phyloP scores from a whole-genome alignment of 2,329 filamentous ascomycete genomes.

The Penicillium corylophilum region DNA sequence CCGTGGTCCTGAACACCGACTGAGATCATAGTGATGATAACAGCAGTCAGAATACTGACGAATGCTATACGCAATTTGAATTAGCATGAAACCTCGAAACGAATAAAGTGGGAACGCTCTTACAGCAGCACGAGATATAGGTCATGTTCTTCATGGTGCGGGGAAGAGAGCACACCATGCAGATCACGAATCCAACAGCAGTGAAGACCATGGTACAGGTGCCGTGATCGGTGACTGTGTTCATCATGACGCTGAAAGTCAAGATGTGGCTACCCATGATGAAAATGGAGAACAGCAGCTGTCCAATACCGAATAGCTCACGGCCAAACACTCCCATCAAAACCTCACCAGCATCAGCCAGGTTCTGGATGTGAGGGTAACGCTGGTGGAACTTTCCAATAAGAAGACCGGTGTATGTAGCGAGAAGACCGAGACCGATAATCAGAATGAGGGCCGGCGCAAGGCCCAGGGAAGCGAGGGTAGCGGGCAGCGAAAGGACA shows the following conservation, averaged over 20 bases:
- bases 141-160: constrained; percentile 63
- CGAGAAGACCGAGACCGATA: constrained; percentile 54
- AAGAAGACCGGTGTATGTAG: constrained; percentile 60
- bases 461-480: constrained; percentile 19
- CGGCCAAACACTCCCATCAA: constrained; percentile 61
- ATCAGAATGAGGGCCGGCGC: constrained; percentile 52
- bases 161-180: constrained; percentile 59
- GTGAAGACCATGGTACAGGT: constrained; percentile 64
- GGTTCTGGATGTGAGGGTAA: constrained; percentile 62
- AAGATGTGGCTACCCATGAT: constrained; percentile 70
- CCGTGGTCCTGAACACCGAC: constrained; percentile 56
- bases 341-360: constrained; percentile 65
- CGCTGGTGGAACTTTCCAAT: constrained; percentile 58
- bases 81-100: background rate
- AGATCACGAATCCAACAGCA: constrained; percentile 58
- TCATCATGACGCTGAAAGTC: constrained; percentile 68
- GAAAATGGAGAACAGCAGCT: constrained; percentile 65
- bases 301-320: constrained; percentile 62
- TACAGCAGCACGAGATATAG: constrained; percentile 60
- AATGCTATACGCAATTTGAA: constrained; percentile 48
- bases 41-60: constrained; percentile 62
- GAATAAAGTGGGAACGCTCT: constrained; percentile 4
- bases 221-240: constrained; percentile 60
- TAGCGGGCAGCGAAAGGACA: constrained; percentile 20
- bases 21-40: constrained; percentile 65